Evolutionary conservation across 192 early-diverging fungal species (phyloP), one percentile per base, ranked within the genome.

Genomic region (Gorgonomyces haynaldii): DNA sequence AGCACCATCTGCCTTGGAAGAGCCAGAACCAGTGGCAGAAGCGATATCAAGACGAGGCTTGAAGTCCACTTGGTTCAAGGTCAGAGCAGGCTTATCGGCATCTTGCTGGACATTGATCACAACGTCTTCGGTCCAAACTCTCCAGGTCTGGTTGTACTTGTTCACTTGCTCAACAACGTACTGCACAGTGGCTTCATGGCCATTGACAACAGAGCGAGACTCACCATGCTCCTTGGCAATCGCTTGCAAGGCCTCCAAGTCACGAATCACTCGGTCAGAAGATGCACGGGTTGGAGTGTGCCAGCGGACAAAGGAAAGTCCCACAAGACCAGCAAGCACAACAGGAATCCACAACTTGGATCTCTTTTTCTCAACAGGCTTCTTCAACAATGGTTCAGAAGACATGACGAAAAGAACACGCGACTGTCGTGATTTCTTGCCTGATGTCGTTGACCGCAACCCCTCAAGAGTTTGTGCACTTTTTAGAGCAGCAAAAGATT

Each of bases 111-210:
- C 38, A n/a, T 13, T 7, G 9, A 40, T 7, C 8, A 7, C 10
- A 7, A 40, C 38, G 16, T 40, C 38, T 20, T 40, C 38, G 38
- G 38, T 40, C 38, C 38, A 40, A 7, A 40, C 38, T 15, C 15
- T 9, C 32, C 10, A 15, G 10, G 32, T 12, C 10, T 9, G 32
- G 10, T 12, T 34, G 10, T 9, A 34, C 32, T 40, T 16, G 38
- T 17, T 17, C 16, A 40, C 21, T 7, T 40, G 16, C 16, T 40
- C 9, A 20, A 13, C 32, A 9, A 34, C 32, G 15, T 34, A 34
- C 32, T 34, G 10, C 32, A 34, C 32, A 34, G 32, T 12, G 32
- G 32, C 32, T 15, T 34, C 15, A 15, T 34, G 32, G 32, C 32
- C 32, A 15, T 34, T 34, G 32, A 34, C 15, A 34, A 34, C 32